phyloP scores from a whole-genome alignment of 441 rosid genomes.

The Populus hybrid region DNA sequence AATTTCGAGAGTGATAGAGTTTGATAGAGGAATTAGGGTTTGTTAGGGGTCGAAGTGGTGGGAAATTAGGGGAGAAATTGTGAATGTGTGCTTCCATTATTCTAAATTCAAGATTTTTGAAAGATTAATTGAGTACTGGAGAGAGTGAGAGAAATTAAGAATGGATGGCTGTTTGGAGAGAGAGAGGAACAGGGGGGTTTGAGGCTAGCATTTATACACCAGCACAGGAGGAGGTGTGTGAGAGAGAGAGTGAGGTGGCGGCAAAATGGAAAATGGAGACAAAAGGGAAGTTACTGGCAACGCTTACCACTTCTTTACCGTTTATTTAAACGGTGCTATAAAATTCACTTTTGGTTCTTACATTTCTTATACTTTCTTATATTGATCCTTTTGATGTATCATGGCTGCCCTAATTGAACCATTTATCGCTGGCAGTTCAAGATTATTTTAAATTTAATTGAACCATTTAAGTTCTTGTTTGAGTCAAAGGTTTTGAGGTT shows the following conservation, averaged over 20 bases:
- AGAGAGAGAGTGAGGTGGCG: background rate
- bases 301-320: background rate
- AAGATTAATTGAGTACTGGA: background rate
- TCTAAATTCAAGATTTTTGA: background rate
- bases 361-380: too few species aligned
- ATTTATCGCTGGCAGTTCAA: too few species aligned
- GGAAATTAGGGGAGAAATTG: slow-evolving; percentile 8
- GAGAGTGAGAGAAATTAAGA: background rate
- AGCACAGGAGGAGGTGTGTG: background rate
- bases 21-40: background rate
- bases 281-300: background rate
- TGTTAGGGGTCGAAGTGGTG: slow-evolving; percentile 7
- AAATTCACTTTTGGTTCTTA: background rate
- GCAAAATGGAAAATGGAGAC: background rate
- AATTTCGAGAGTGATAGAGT: slow-evolving; percentile 1
- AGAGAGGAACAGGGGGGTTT: background rate
- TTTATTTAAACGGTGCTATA: background rate
- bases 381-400: background rate
- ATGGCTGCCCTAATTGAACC: background rate
- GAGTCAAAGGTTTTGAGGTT: too few species aligned
- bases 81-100: background rate
- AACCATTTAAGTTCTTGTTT: too few species aligned
- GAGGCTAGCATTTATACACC: background rate
- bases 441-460: too few species aligned
- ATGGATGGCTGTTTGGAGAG: background rate